Evolutionary conservation across 2,329 filamentous ascomycete species (phyloP), one percentile per base, ranked within the genome.

Genomic region (Alternaria arborescens): DNA sequence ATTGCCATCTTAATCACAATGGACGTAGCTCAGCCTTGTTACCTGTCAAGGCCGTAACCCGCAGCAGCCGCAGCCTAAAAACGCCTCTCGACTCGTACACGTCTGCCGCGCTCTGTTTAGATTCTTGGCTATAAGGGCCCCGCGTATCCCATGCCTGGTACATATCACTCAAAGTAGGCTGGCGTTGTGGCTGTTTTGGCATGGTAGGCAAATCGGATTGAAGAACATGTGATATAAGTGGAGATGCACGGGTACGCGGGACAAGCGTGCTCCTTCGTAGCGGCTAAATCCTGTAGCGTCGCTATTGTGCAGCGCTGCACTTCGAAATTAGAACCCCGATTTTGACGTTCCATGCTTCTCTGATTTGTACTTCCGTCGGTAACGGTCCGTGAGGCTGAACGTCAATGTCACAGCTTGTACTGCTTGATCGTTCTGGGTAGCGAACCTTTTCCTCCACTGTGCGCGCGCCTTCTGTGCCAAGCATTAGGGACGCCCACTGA

Each of bases 71-170:
- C 55, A 32, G 50, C 51, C 55, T 54, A 22, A 44, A 47, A 40
- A 44, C 22, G 24, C 42, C 55, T 24, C 50, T 30, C 43, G 42
- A 38, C 26, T 38, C 34, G 28, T 38, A 28, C 48, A 32, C 52
- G 43, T 44, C 56, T 50, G 52, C 56, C 56, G 52, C 22, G 52
- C 52, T 55, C 26, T n/a, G 50, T 24, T 46, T 36, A 36, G 43
- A 40, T 36, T 32, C 56, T 59, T 59, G 56, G 51, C 56, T 46
- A 14, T 43, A 20, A 28, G 55, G 20, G 22, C 32, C 52, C 43
- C 50, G 51, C 52, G 38, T 20, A 55, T 38, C 10, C 30, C 38
- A 28, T 26, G 20, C 26, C 34, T 30, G 20, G 36, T 26, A 11
- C 24, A 20, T 28, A 34, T 24, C 26, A 20, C 51, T 41, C 34